phyloP scores from a whole-genome alignment of 768 basidiomycete species.

The Fistulinella prunicolor region DNA sequence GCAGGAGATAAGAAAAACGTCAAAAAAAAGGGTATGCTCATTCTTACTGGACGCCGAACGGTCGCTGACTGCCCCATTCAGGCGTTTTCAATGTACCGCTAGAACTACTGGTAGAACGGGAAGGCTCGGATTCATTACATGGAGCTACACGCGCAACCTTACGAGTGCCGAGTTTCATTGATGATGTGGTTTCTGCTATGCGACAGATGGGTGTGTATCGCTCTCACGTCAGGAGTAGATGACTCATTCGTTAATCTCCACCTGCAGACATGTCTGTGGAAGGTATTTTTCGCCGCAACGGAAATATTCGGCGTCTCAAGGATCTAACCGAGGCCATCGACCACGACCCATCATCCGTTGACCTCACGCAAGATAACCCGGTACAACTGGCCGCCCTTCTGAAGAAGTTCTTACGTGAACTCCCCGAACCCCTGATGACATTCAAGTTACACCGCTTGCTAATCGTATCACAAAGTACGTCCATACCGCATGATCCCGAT shows the following conservation, averaged over 20 bases:
- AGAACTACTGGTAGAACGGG: slow-evolving; percentile 88
- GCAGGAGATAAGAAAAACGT: slow-evolving; percentile 85
- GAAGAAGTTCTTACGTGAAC: slow-evolving; percentile 94
- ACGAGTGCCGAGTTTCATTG: slow-evolving; percentile 94
- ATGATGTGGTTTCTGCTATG: slow-evolving; percentile 98
- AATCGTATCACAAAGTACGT: slow-evolving; percentile 84
- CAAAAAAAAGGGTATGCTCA: slow-evolving; percentile 77
- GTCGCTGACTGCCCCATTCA: slow-evolving; percentile 30
- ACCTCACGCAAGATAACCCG: slow-evolving; percentile 90
- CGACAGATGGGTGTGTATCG: slow-evolving; percentile 86
- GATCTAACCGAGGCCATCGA: slow-evolving; percentile 92
- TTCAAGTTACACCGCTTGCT: slow-evolving; percentile 89
- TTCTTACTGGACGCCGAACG: slow-evolving; percentile 1
- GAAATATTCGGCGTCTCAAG: slow-evolving; percentile 91
- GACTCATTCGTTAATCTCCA: slow-evolving; percentile 4
- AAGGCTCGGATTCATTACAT: slow-evolving; percentile 92
- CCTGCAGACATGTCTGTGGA: slow-evolving; percentile 93
- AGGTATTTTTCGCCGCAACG: slow-evolving; percentile 98
- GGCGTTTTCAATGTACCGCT: slow-evolving; percentile 93
- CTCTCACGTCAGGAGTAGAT: slow-evolving; percentile 1
- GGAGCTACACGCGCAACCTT: slow-evolving; percentile 84
- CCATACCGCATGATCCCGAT: neutral
- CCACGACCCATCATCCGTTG: slow-evolving; percentile 88
- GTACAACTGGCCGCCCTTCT: slow-evolving; percentile 95
- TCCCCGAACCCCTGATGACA: slow-evolving; percentile 95